These are phyloP conservation scores for Austroboletus festivus DNA, from an alignment of 768 basidiomycete genomes.

Conservation along the genomic window DNA sequence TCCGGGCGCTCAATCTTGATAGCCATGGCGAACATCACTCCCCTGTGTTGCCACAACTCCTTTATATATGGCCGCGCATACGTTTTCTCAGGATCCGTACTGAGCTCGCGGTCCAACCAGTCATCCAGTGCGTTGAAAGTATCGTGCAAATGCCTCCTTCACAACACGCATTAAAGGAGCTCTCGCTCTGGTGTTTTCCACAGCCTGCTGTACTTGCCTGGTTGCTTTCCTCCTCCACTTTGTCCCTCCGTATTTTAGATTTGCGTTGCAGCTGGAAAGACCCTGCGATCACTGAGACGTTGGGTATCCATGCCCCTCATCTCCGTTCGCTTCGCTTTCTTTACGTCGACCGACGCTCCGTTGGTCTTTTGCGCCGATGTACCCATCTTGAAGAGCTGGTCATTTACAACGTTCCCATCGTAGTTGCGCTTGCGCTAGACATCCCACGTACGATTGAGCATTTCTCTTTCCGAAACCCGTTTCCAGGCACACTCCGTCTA, in stretches of 20 bases:
- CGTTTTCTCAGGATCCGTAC: slow-evolving; percentile 37
- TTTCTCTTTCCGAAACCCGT: slow-evolving; percentile 35
- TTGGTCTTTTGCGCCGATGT: slow-evolving; percentile 36
- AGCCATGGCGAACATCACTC: slow-evolving; percentile 41
- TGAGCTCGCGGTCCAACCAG: slow-evolving; percentile 36
- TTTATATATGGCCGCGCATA: slow-evolving; percentile 37
- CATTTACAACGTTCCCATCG: slow-evolving; percentile 34
- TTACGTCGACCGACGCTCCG: slow-evolving; percentile 31
- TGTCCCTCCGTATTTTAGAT: slow-evolving; percentile 39
- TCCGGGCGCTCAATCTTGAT: slow-evolving; percentile 34
- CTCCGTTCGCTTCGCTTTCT: slow-evolving; percentile 43
- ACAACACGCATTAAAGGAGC: slow-evolving; percentile 37
- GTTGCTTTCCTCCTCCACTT: slow-evolving; percentile 36
- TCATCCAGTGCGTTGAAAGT: too few relatives aligned
- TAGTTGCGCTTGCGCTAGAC: slow-evolving; percentile 28
- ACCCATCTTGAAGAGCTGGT: slow-evolving; percentile 39
- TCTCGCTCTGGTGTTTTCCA: slow-evolving; percentile 36
- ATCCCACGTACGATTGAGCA: slow-evolving; percentile 41
- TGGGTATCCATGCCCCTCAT: slow-evolving; percentile 29
- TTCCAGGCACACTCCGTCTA: slow-evolving; percentile 23
- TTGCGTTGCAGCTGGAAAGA: slow-evolving; percentile 36
- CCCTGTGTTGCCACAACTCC: slow-evolving; percentile 41
- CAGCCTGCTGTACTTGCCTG: slow-evolving; percentile 33
- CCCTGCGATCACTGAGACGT: slow-evolving; percentile 16
- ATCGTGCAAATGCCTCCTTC: slow-evolving; percentile 6